Evolutionary conservation across 73 alveolate species (phyloP).

Genomic region (Stentor coeruleus): DNA sequence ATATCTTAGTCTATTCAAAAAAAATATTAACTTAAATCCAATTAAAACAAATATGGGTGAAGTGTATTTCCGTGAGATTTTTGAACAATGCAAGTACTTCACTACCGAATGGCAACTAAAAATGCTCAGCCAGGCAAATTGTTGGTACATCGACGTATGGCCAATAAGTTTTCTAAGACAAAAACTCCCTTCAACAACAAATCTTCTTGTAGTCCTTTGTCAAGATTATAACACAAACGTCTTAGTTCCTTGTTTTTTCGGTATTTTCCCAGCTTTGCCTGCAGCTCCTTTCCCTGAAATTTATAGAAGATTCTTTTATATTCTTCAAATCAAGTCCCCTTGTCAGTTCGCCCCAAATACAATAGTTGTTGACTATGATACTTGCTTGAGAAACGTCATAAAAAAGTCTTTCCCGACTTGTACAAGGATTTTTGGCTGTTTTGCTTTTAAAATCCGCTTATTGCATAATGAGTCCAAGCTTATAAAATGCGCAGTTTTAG

Average conservation of each 20-base stretch:
- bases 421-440: slow-evolving; percentile 1
- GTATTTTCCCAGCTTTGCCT: slow-evolving; percentile 9
- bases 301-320: neutral
- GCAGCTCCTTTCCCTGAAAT: slow-evolving; percentile 6
- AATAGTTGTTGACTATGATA: neutral
- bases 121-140: neutral
- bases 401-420: neutral
- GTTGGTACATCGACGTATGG: slow-evolving; percentile 15
- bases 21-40: too few relatives aligned
- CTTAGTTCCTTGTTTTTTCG: slow-evolving; percentile 10
- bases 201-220: neutral
- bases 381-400: neutral
- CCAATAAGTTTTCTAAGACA: neutral
- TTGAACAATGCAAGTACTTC: neutral
- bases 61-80: neutral
- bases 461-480: slow-evolving; percentile 12
- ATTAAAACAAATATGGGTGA: neutral
- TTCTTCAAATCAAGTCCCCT: neutral
- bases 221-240: slow-evolving; percentile 6
- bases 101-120: slow-evolving; percentile 19
- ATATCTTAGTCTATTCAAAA: too few relatives aligned
- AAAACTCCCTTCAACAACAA: neutral
- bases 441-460: neutral
- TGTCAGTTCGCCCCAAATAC: neutral
- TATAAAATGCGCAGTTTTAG: slow-evolving; percentile 7